phyloP scores from a whole-genome alignment of 2,329 filamentous ascomycete genomes.

The Boeremia lycopersici region DNA sequence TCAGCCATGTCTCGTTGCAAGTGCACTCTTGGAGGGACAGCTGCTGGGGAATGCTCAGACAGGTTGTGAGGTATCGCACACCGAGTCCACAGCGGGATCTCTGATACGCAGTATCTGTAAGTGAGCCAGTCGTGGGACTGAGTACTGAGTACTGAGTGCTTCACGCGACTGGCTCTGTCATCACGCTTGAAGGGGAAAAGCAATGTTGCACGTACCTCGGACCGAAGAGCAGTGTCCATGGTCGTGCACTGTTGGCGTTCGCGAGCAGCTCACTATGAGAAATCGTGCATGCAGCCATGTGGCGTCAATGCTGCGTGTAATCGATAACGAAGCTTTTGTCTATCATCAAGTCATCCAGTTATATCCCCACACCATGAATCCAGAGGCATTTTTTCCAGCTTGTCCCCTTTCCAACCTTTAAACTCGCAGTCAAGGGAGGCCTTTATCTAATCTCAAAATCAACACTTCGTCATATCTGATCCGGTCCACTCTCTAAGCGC shows the following conservation, averaged over 20 bases:
- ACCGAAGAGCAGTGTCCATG: background rate
- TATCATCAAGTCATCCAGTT: conserved; percentile 25
- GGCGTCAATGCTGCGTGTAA: conserved; percentile 8
- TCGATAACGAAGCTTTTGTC: conserved; percentile 28
- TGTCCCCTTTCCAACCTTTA: background rate
- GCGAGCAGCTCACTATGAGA: background rate
- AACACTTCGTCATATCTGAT: conserved; percentile 11
- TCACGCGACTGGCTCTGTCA: conserved; percentile 14
- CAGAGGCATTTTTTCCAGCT: background rate
- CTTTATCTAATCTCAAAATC: conserved; percentile 7
- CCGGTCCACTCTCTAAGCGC: conserved; percentile 22
- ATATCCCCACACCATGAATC: conserved; percentile 3
- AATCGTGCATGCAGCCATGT: background rate
- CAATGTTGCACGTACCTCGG: conserved; percentile 3
- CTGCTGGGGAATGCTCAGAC: conserved; percentile 1
- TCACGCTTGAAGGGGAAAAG: background rate
- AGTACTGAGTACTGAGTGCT: background rate
- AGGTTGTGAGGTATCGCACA: conserved; percentile 9
- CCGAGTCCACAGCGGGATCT: conserved; percentile 23
- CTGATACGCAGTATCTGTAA: conserved; percentile 32
- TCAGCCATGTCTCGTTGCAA: background rate
- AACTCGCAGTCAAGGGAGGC: background rate
- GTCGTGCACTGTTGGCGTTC: background rate
- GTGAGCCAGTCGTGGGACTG: conserved; percentile 4
- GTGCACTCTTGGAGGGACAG: background rate